A percentile compares a stretch with the other conserved stretches of the same genome.
These are phyloP conservation scores for Cyclaneusma minus DNA, from an alignment of 2,329 filamentous ascomycete genomes.

Conservation along the genomic window DNA sequence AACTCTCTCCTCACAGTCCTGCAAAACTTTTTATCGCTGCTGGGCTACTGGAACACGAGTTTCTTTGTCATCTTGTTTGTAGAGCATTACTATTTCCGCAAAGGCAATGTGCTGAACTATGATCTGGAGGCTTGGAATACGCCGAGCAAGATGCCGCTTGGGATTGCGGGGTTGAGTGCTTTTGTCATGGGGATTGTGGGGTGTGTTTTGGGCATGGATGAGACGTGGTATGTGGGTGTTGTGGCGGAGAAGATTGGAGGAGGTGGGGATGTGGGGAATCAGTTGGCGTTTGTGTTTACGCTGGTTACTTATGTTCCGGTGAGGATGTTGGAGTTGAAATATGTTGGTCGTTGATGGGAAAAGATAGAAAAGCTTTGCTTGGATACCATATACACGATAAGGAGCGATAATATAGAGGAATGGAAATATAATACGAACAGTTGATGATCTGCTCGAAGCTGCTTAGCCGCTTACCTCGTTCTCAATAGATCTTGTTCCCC, in stretches of 20 bases:
- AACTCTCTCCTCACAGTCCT: constrained; percentile 27
- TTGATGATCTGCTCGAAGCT: too few species aligned
- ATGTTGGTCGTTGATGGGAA: constrained; percentile 25
- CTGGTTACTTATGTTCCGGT: constrained; percentile 29
- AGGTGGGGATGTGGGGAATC: constrained; percentile 34
- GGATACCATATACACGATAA: too few species aligned
- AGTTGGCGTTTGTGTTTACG: constrained; percentile 35
- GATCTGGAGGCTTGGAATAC: constrained; percentile 33
- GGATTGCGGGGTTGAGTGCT: constrained; percentile 25
- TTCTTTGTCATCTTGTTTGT: constrained; percentile 31
- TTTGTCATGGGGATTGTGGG: constrained; percentile 29
- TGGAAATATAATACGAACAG: too few species aligned
- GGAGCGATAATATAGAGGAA: too few species aligned
- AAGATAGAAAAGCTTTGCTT: too few species aligned
- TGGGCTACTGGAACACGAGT: constrained; percentile 33
- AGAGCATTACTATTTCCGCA: constrained; percentile 32
- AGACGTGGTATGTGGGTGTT: constrained; percentile 37
- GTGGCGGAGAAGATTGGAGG: constrained; percentile 27
- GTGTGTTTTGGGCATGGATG: constrained; percentile 41
- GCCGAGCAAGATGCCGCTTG: constrained; percentile 25
- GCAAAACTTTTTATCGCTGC: constrained; percentile 29
- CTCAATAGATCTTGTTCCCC: too few species aligned
- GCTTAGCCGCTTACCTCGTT: too few species aligned
- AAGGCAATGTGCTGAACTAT: constrained; percentile 28
- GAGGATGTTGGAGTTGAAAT: constrained; percentile 31